Evolutionary conservation across 2,329 filamentous ascomycete species (phyloP).

Genomic region (Xylariales sp.): DNA sequence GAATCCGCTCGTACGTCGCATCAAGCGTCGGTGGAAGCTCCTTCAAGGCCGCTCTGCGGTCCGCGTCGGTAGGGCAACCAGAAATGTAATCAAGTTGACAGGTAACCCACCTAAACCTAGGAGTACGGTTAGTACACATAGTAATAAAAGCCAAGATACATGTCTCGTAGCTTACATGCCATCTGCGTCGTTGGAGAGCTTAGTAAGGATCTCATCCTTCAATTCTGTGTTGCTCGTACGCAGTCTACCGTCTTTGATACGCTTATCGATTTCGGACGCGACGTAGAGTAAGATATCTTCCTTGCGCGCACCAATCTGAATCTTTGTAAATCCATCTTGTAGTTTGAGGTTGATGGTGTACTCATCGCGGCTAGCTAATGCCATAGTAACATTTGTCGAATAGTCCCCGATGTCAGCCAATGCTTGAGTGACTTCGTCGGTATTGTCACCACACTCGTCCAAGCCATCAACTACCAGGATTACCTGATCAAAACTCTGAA

Average conservation of each 20-base stretch:
- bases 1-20: constrained; percentile 37
- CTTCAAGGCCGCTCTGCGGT: constrained; percentile 34
- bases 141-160: background rate
- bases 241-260: constrained; percentile 23
- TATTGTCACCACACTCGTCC: constrained; percentile 38
- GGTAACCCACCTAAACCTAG: constrained; percentile 34
- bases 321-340: constrained; percentile 30
- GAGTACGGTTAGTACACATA: background rate
- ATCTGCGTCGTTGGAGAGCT: constrained; percentile 29
- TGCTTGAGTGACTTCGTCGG: constrained; percentile 24
- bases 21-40: constrained; percentile 37
- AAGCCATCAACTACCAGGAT: constrained; percentile 39
- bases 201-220: constrained; percentile 37
- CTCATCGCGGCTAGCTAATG: constrained; percentile 39
- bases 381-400: constrained; percentile 34
- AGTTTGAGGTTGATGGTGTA: constrained; percentile 28
- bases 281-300: constrained; percentile 42
- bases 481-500: constrained; percentile 28
- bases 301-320: constrained; percentile 36
- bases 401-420: constrained; percentile 23
- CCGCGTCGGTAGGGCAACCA: constrained; percentile 32
- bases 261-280: constrained; percentile 37
- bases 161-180: constrained; percentile 37
- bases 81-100: constrained; percentile 40
- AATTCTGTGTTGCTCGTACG: constrained; percentile 23